phyloP scores from a whole-genome alignment of 345 rosid genomes.

The Adansonia digitata region DNA sequence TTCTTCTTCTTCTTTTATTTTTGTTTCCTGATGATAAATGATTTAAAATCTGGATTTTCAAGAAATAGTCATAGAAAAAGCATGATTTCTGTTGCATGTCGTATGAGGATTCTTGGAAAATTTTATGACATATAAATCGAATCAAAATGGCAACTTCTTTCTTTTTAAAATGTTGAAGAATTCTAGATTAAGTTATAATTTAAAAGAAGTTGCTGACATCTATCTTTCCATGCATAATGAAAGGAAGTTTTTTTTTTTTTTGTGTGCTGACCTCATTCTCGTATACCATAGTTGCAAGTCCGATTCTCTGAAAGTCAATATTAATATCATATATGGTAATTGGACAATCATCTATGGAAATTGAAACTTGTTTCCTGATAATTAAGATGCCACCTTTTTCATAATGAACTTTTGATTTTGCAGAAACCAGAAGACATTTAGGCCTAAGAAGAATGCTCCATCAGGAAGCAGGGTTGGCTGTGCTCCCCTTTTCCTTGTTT shows the following conservation, averaged over 20 bases:
- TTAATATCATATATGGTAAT: not conserved
- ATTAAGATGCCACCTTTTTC: too few species aligned
- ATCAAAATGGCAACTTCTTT: not conserved
- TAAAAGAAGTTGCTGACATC: not conserved
- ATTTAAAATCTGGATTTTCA: not conserved
- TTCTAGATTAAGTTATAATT: not conserved
- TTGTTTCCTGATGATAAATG: not conserved
- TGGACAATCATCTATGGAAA: not conserved
- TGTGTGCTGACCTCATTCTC: not conserved
- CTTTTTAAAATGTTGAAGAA: not conserved
- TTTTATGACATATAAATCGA: not conserved
- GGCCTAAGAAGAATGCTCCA: slow-evolving; percentile 67
- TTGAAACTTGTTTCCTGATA: not conserved
- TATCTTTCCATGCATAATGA: not conserved
- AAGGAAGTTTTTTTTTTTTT: not conserved
- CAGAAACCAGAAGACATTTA: slow-evolving; percentile 70
- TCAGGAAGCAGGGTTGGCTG: slow-evolving; percentile 53
- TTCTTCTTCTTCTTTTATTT: not conserved
- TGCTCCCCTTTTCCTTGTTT: not conserved
- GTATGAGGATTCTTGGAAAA: not conserved
- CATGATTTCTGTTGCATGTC: not conserved
- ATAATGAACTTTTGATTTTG: slow-evolving; percentile 1
- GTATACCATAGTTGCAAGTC: not conserved
- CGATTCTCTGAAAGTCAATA: not conserved
- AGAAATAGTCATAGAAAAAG: not conserved